Evolutionary conservation across 73 alveolate species (phyloP), one percentile per base, ranked within the genome.

Genomic region (Paramecium sonneborni): DNA sequence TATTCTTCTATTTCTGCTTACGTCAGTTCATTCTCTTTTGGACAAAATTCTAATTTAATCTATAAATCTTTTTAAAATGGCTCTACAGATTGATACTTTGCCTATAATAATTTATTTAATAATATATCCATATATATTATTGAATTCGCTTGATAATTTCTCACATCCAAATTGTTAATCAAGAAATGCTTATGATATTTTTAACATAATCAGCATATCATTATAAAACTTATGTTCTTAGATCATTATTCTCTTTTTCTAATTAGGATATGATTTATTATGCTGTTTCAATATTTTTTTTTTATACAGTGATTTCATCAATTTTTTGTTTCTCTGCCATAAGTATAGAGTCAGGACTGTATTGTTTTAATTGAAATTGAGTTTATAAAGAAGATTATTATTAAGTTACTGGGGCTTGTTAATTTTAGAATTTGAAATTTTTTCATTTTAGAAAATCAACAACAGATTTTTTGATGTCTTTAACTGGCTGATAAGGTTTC

Each of bases 281-380:
- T 1, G 90, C 90, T 21, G 90, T 79, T 39, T 79, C 90, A 20
- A 79, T 38, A 79, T 79, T 79, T 34, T 79, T 79, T 18, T 43
- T 79, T 39, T 30, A n/a, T n/a, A 79, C 26, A 12, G 84, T 62
- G 1, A 44, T 62, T 3, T 62, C 84, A 62, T 62, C 84, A 26
- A 62, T 62, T 62, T 26, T 62, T 62, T 62, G 48, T 62, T 62
- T 62, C 1, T 62, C 84, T 26, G 84, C 84, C 84, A 30, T 30
- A 1, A 62, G 10, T 5, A 62, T 30, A 32, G 84, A 62, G 24
- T 62, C 84, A 12, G 68, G 68, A 52, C 68, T 52, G 15, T 4
- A 52, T 1, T 52, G 30, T 21, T 52, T 52, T 3, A 11, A 10
- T 62, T 62, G 23, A 26, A 62, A 62, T 26, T 43, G 84, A 30